phyloP scores from a whole-genome alignment of 129 eudicot species.

The Chrysanthemum lavandulifolium region DNA sequence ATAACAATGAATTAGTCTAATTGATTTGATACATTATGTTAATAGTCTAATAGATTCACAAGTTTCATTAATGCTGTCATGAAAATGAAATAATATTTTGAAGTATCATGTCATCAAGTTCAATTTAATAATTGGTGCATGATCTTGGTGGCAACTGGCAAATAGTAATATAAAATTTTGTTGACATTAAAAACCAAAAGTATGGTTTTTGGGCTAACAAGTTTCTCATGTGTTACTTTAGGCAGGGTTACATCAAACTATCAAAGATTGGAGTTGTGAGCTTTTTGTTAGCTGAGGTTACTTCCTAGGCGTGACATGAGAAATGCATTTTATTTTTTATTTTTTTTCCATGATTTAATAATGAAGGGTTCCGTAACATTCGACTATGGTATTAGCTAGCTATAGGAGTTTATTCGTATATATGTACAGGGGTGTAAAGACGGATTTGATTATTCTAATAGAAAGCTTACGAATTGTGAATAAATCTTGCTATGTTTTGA shows the following conservation, averaged over 20 bases:
- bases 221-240: not conserved
- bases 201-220: constrained; percentile 1
- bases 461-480: too few species aligned
- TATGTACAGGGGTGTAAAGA: not conserved
- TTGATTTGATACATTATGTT: too few species aligned
- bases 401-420: not conserved
- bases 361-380: not conserved
- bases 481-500: too few species aligned
- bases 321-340: not conserved
- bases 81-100: not conserved
- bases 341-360: not conserved
- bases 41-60: too few species aligned
- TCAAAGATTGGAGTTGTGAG: not conserved
- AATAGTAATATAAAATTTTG: too few species aligned
- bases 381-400: constrained; percentile 5
- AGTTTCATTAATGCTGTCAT: too few species aligned
- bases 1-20: not conserved
- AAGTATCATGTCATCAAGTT: not conserved
- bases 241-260: constrained; percentile 3
- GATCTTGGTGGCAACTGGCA: too few species aligned
- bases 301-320: not conserved
- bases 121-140: not conserved
- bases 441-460: not conserved
- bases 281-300: not conserved
- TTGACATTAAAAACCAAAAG: not conserved